phyloP scores from a whole-genome alignment of 768 basidiomycete species.

The Dioszegia aurantiaca region DNA sequence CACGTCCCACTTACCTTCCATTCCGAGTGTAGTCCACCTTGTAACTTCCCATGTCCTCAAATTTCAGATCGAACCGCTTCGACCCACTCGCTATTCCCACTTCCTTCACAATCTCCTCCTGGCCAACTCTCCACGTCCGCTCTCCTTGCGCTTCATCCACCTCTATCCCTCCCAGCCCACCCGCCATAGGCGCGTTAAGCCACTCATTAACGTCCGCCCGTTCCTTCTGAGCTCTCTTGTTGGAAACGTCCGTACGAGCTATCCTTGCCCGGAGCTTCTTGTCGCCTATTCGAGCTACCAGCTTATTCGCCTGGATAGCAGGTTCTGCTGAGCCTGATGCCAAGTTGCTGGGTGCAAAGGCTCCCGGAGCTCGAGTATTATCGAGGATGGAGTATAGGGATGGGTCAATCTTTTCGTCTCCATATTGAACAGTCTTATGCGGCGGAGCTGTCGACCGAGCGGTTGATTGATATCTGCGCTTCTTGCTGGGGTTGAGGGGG shows the following conservation, averaged over 20 bases:
- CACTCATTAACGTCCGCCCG: conserved; percentile 54
- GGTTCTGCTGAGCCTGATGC: conserved; percentile 54
- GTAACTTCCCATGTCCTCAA: conserved; percentile 80
- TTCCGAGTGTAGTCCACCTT: conserved; percentile 81
- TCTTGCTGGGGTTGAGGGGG: conserved; percentile 17
- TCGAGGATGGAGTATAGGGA: conserved; percentile 62
- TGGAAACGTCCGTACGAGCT: conserved; percentile 57
- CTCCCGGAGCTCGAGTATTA: conserved; percentile 66
- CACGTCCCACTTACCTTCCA: conserved; percentile 64
- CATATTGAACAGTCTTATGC: conserved; percentile 47
- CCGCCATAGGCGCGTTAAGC: conserved; percentile 59
- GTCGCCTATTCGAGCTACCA: conserved; percentile 61
- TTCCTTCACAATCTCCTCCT: conserved; percentile 65
- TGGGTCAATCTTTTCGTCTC: conserved; percentile 55
- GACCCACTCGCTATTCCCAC: conserved; percentile 44
- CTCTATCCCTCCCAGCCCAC: conserved; percentile 68
- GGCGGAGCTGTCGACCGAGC: conserved; percentile 5
- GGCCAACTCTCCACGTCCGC: conserved; percentile 80
- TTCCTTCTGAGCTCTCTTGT: conserved; percentile 57
- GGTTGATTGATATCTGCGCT: conserved; percentile 13
- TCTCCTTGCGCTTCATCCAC: conserved; percentile 73
- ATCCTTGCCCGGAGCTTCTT: conserved; percentile 73
- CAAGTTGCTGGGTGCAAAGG: conserved; percentile 60
- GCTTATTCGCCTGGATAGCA: conserved; percentile 38
- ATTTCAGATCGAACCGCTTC: conserved; percentile 67